Evolutionary conservation across 495 filamentous ascomycete genomes (phyloP), one percentile per base, ranked within the genome.

Genomic region (Penicillium herquei): DNA sequence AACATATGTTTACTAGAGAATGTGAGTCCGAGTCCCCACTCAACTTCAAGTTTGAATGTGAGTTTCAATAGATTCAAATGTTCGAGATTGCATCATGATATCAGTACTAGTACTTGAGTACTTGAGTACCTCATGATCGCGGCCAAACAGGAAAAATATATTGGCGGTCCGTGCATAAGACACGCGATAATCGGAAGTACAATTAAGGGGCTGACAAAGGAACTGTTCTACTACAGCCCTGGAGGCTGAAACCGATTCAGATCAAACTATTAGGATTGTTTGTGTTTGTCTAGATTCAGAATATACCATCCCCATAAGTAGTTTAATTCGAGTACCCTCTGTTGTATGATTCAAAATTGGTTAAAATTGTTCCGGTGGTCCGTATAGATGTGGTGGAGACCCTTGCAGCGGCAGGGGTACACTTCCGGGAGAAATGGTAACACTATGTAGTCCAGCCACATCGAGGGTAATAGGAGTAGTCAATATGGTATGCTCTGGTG

Each of bases 171-270:
- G 34, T 37, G 34, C 34, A 10, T 43, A 21, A 43, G 40, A 21
- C n/a, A 16, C 11, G 9, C 40, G 45, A 51, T 33, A 49, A 37
- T 37, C 34, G 34, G 34, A 37, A 37, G 34, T 37, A 37, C 34
- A 37, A 13, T 37, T 45, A 50, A 58, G 46, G 56, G 56, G 51
- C 37, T 26, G 34, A 40, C 39, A 37, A 49, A 51, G 45, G 46
- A 50, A 37, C 1, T 13, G n/a, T 37, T 10, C 21, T 4, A 26
- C 1, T 1, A 13, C 8, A 37, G 33, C 33, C 33, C 33, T 6
- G 33, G 33, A 35, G 21, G 21, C 34, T 37, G 34, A 37, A 13
- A 37, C 34, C 12, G 34, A 37, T 37, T 37, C 9, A 13, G 34
- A 13, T 37, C 9, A 13, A 13, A 37, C 8, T 37, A 9, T 26